Conservation (phyloP, 768 basidiomycete species). For the Russula sp. region DNA sequence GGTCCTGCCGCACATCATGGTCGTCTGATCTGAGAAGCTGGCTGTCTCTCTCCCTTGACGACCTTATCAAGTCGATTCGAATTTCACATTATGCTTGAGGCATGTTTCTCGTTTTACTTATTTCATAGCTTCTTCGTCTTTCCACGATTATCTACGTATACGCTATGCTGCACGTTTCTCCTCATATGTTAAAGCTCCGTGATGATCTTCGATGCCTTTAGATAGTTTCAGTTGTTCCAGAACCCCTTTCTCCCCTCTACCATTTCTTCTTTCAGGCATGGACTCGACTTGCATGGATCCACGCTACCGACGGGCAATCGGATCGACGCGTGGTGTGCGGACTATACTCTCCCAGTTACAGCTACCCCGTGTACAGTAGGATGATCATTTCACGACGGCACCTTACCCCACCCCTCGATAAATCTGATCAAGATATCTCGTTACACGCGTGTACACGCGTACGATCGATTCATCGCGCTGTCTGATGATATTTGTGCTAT, state of each 20-base stretch:
- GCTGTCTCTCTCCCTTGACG: neutral
- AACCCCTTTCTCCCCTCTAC: neutral
- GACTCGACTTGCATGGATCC: neutral
- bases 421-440: neutral
- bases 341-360: neutral
- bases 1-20: neutral
- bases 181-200: neutral
- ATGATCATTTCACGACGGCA: neutral
- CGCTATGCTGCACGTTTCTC: neutral
- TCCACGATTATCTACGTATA: neutral
- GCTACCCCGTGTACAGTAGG: neutral
- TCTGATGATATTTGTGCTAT: no score
- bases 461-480: neutral
- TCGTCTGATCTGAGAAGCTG: neutral
- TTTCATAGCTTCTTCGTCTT: neutral
- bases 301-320: neutral
- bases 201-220: neutral
- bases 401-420: neutral
- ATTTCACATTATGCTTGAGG: neutral
- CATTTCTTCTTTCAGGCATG: neutral
- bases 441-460: neutral
- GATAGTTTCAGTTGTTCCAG: neutral
- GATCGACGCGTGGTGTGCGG: neutral
- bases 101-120: neutral
- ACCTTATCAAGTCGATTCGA: neutral